Evolutionary conservation across 768 basidiomycete genomes (phyloP), one percentile per base, ranked within the genome.

Genomic region (Termitomyces sp.): DNA sequence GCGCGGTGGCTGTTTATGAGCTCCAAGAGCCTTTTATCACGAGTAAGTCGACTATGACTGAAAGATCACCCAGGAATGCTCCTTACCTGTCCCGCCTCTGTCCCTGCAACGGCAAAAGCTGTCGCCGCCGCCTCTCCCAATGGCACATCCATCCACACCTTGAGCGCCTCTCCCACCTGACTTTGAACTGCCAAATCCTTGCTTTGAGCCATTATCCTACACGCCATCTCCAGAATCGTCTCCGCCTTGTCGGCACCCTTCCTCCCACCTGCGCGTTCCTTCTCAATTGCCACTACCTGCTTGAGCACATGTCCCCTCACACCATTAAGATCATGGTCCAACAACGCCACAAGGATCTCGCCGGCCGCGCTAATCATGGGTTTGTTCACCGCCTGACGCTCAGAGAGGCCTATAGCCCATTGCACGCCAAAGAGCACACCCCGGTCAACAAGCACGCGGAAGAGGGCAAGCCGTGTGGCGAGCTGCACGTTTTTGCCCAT

Each of bases 401-500:
- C 88, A 2, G 85, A 72, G 33, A 88, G 79, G n/a, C 77, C 76
- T 50, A 98, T 80, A 1, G 93, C 94, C 91, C 93, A 96, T 67
- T 97, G 93, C 15, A 95, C 85, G n/a, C 90, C 91, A 63, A 89
- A 89, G 2, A 98, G 77, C 46, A 98, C 80, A 1, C 94, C 96
- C 6, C 89, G 84, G 61, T 97, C 94, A 53, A 95, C 85, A 24
- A 98, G 81, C 8, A 86, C 80, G 50, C 93, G 87, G 75, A 96
- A 98, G 11, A 98, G 82, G 2, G 84, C 76, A 70, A 95, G 80
- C 39, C 97, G 89, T 16, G 89, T 83, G 16, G 90, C 88, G 18
- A 97, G 79, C 69, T 98, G 96, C 9, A 98, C 89, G 68, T 94
- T 95, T 81, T 98, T 99, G 59, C 92, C 95, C 91, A 99, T 95